These are phyloP conservation scores for Athelia sp. DNA, from an alignment of 1,284 basidiomycete species.

Conservation along the genomic window DNA sequence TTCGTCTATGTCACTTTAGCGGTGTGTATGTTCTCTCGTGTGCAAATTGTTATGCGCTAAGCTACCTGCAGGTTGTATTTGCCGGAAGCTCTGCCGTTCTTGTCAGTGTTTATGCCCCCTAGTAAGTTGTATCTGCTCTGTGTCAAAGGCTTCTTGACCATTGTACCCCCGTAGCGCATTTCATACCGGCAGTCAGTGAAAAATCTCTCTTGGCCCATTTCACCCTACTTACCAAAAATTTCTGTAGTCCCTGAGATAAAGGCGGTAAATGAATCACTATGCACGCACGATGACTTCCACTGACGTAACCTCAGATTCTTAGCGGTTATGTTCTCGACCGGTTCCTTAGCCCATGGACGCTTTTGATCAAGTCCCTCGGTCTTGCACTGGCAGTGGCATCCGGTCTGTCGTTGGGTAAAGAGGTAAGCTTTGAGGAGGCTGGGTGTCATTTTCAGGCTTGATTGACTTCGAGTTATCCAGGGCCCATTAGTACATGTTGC, in stretches of 20 bases:
- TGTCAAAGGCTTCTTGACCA: constrained; percentile 1
- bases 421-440: constrained; percentile 29
- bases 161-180: constrained; percentile 47
- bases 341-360: constrained; percentile 69
- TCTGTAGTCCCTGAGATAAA: constrained; percentile 69
- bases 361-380: constrained; percentile 74
- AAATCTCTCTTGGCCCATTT: constrained; percentile 1
- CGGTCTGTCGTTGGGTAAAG: constrained; percentile 73
- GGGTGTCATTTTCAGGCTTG: too few species aligned
- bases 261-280: constrained; percentile 41
- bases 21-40: constrained; percentile 31
- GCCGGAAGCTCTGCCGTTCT: constrained; percentile 62
- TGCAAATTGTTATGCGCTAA: constrained; percentile 3
- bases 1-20: constrained; percentile 59
- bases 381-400: constrained; percentile 76
- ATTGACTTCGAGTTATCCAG: constrained; percentile 24
- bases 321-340: constrained; percentile 69
- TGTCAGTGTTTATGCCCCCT: constrained; percentile 64
- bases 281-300: not conserved
- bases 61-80: constrained; percentile 44
- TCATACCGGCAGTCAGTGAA: constrained; percentile 70
- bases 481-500: constrained; percentile 70
- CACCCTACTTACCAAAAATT: constrained; percentile 5
- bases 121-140: constrained; percentile 37
- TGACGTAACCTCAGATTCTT: constrained; percentile 44